Evolutionary conservation across 306 rosid genomes (phyloP).

Genomic region (Begonia masoniana): DNA sequence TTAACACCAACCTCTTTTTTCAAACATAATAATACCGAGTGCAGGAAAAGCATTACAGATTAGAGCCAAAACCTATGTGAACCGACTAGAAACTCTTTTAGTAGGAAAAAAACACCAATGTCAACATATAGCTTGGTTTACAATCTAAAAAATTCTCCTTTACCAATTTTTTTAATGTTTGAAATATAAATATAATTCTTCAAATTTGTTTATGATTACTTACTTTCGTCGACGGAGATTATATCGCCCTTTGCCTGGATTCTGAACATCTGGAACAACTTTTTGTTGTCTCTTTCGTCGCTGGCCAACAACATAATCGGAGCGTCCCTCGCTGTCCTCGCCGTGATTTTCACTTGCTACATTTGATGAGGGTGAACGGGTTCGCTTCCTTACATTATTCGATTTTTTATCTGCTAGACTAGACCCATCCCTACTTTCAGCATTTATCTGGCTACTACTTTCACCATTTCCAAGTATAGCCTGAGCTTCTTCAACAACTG

Average conservation of each 20-base stretch:
- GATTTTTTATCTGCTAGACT: constrained; percentile 23
- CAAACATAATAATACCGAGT: too few relatives aligned
- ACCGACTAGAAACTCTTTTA: too few relatives aligned
- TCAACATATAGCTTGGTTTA: too few relatives aligned
- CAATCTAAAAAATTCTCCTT: too few relatives aligned
- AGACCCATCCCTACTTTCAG: constrained; percentile 41
- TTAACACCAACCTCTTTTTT: too few relatives aligned
- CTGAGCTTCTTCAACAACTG: constrained; percentile 68
- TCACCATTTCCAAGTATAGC: constrained; percentile 63
- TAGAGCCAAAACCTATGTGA: too few relatives aligned
- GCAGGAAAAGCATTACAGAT: too few relatives aligned
- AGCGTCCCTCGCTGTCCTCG: constrained; percentile 53
- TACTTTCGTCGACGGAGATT: constrained; percentile 47
- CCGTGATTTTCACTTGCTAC: constrained; percentile 39
- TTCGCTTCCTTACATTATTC: constrained; percentile 45
- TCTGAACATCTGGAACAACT: constrained; percentile 33
- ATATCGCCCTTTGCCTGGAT: constrained; percentile 53
- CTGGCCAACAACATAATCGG: constrained; percentile 47
- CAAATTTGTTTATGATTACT: too few relatives aligned
- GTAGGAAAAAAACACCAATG: too few relatives aligned
- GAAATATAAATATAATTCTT: too few relatives aligned
- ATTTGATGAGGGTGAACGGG: constrained; percentile 44
- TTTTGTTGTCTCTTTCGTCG: constrained; percentile 52
- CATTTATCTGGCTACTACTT: constrained; percentile 41
- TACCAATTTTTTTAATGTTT: too few relatives aligned